Evolutionary conservation across 202 grass and related monocot species (phyloP), one percentile per base, ranked within the genome.

Genomic region (Zizania palustris): DNA sequence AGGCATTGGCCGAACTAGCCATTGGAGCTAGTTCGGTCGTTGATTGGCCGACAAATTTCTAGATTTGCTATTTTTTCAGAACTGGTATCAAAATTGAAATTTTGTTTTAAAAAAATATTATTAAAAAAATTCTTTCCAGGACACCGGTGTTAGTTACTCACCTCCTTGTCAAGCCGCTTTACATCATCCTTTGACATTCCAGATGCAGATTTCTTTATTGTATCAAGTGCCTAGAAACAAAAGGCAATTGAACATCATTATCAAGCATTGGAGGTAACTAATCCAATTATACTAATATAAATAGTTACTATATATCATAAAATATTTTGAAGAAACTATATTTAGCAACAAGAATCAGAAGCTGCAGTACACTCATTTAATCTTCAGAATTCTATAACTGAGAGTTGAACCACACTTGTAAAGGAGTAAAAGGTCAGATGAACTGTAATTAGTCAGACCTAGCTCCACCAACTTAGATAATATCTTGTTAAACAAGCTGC

Each of bases 81-180:
- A n/a, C n/a, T n/a, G n/a, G n/a, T n/a, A n/a, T n/a, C n/a, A n/a
- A n/a, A n/a, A n/a, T n/a, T n/a, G n/a, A n/a, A n/a, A n/a, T n/a
- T n/a, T n/a, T n/a, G n/a, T n/a, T n/a, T n/a, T n/a, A n/a, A n/a
- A n/a, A n/a, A n/a, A n/a, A n/a, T n/a, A n/a, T n/a, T n/a, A n/a
- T n/a, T n/a, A n/a, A n/a, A n/a, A n/a, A n/a, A n/a, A n/a, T n/a
- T n/a, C n/a, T n/a, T n/a, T 70, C 45, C 36, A 81, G 40, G 73
- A 44, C 28, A 65, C 28, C 6, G 4, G 18, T 18, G 18, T 74
- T 61, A 48, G 81, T 63, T 85, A 83, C 73, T 55, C 38, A 92
- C 96, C 66, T 95, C 96, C 74, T 98, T 98, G 74, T 98, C 91
- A 10, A 98, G 74, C 55, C 96, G 78, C 68, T 95, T 95, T 70